Evolutionary conservation across 306 rosid species (phyloP), one percentile per base, ranked within the genome.

Genomic region (Dryas drummondii): DNA sequence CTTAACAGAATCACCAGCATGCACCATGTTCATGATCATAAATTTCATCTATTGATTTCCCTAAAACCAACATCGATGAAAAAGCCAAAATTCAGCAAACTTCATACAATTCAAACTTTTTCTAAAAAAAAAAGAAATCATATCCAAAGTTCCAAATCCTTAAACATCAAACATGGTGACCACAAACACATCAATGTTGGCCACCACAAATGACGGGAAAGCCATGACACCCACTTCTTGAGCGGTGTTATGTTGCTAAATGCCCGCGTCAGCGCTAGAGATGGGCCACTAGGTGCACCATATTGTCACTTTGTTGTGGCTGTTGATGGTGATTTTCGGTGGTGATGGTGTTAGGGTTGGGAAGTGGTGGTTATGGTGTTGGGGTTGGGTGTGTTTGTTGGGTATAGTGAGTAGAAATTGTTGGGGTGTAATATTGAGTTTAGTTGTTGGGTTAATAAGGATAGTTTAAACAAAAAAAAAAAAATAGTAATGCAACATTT

Each of bases 201-300:
- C 88, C 64, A 72, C 82, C 70, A 91, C 97, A 77, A 91, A 83
- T 7, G 37, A 72, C n/a, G 97, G 96, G 6, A 91, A 68, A 91
- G 78, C 97, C 97, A 89, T 15, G 97, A 80, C 5, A 70, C 72
- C 93, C 97, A 91, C 69, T 80, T 82, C 66, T 69, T 80, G 76
- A 89, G 89, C 14, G 87, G 88, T 50, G 68, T 81, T 60, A 66
- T 83, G 37, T 70, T 66, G 13, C 74, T 48, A 46, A n/a, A 1
- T 17, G 78, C n/a, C 19, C 48, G 15, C 9, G 47, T 58, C 44
- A 81, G 37, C 22, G 22, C 22, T 22, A 22, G 22, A 16, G 66
- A 72, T 4, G 53, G 22, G 22, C 22, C 22, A 22, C 22, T 22
- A 22, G 84, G 10, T 60, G 86, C 54, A 79, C 80, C 16, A 66